These are phyloP conservation scores for Candida tunisiensis DNA, from an alignment of 1,139 yeast species.

Conservation along the genomic window DNA sequence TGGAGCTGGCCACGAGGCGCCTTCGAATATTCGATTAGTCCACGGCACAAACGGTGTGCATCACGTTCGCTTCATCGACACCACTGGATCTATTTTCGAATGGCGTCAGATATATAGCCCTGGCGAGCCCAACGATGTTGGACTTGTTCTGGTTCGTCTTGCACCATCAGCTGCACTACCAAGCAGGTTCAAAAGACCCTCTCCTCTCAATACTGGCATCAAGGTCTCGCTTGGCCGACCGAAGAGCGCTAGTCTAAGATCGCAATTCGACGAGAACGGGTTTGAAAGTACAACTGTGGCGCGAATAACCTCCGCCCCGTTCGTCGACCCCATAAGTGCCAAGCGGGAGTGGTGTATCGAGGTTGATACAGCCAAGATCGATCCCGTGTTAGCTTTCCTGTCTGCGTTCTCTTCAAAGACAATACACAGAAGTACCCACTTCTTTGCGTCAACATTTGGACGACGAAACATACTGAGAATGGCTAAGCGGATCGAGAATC, in stretches of 20 bases:
- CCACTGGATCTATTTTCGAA: too few species aligned
- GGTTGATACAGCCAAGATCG: slow-evolving; percentile 9
- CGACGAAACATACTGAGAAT: too few species aligned
- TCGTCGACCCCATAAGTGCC: slow-evolving; percentile 8
- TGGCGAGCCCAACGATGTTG: too few species aligned
- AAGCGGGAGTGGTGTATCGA: slow-evolving; percentile 9
- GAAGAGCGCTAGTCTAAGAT: slow-evolving; percentile 4
- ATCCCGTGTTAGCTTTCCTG: slow-evolving; percentile 10
- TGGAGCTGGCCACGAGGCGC: too few species aligned
- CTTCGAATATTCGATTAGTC: too few species aligned
- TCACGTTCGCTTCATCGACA: too few species aligned
- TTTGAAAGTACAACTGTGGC: slow-evolving; percentile 8
- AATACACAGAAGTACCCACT: slow-evolving; percentile 1
- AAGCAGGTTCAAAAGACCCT: slow-evolving; percentile 5
- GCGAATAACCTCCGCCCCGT: slow-evolving; percentile 5
- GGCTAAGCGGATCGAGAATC: slow-evolving; percentile 4
- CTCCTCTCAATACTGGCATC: too few species aligned
- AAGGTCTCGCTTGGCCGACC: too few species aligned
- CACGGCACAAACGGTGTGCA: too few species aligned
- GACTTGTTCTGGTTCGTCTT: slow-evolving; percentile 6
- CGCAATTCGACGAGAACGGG: slow-evolving; percentile 7
- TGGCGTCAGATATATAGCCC: too few species aligned
- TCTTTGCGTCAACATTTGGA: slow-evolving; percentile 4
- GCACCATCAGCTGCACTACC: slow-evolving; percentile 5
- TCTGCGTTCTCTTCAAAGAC: slow-evolving; percentile 7